phyloP scores from a whole-genome alignment of 2,329 filamentous ascomycete species.

The Thielaviopsis euricoi region DNA sequence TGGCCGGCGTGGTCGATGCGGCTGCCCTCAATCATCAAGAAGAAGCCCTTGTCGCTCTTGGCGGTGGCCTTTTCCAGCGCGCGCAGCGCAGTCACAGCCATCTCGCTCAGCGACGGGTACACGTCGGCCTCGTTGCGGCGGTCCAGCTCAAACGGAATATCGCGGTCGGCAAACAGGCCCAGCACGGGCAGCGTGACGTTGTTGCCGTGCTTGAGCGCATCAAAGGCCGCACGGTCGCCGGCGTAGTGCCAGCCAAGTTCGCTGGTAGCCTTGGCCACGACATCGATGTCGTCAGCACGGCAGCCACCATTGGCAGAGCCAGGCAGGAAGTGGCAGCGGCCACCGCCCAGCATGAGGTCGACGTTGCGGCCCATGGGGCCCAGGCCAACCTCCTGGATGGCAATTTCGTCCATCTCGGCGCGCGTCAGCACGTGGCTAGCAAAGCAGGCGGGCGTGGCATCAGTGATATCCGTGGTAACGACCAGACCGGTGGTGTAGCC shows the following conservation, averaged over 20 bases:
- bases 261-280: slow-evolving; percentile 54
- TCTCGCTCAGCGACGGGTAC: slow-evolving; percentile 83
- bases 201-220: slow-evolving; percentile 50
- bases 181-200: slow-evolving; percentile 63
- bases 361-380: slow-evolving; percentile 75
- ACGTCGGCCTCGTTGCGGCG: slow-evolving; percentile 58
- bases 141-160: slow-evolving; percentile 91
- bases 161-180: slow-evolving; percentile 64
- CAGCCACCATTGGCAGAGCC: slow-evolving; percentile 72
- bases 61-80: slow-evolving; percentile 67
- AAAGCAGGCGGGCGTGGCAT: slow-evolving; percentile 93
- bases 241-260: slow-evolving; percentile 69
- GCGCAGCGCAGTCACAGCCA: slow-evolving; percentile 67
- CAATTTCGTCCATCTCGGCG: slow-evolving; percentile 75
- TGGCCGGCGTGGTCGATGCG: slow-evolving; percentile 92
- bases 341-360: slow-evolving; percentile 85
- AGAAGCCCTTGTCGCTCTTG: slow-evolving; percentile 82
- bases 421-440: slow-evolving; percentile 71
- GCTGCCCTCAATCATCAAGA: slow-evolving; percentile 95
- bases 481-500: slow-evolving; percentile 89
- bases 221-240: slow-evolving; percentile 55
- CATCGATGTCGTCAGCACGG: slow-evolving; percentile 59
- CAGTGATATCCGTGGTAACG: slow-evolving; percentile 86
- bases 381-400: slow-evolving; percentile 78
- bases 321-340: slow-evolving; percentile 80